phyloP scores from a whole-genome alignment of 768 basidiomycete genomes.

The Podaxis sp. region DNA sequence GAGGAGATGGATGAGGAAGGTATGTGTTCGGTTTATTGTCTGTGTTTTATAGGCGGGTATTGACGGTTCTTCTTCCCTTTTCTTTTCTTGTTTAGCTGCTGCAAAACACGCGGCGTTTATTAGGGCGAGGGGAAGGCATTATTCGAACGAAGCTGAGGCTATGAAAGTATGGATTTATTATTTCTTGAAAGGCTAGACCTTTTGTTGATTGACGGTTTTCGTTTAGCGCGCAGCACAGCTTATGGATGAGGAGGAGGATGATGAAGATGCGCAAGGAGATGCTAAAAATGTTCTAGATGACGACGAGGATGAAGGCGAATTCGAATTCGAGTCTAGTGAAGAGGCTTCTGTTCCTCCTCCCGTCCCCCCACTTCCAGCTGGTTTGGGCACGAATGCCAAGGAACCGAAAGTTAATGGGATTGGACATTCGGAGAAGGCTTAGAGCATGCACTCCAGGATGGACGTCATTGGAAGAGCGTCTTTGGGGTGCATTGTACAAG shows the following conservation, averaged over 20 bases:
- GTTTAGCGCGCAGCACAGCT: conserved; percentile 62
- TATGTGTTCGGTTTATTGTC: conserved; percentile 30
- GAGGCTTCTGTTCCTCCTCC: conserved; percentile 3
- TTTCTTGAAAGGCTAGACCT: not conserved
- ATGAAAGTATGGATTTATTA: conserved; percentile 69
- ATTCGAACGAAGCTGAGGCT: conserved; percentile 89
- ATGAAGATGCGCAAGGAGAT: conserved; percentile 31
- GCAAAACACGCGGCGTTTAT: conserved; percentile 83
- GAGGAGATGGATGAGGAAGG: conserved; percentile 92
- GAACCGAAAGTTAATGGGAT: conserved; percentile 30
- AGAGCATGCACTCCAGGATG: not conserved
- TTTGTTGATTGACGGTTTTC: conserved; percentile 10
- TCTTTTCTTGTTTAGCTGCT: conserved; percentile 47
- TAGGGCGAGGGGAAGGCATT: conserved; percentile 78
- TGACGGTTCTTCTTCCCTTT: not conserved
- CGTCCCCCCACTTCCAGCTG: conserved; percentile 8
- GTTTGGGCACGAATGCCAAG: not conserved
- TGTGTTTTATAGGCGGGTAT: not conserved
- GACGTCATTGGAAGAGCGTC: no score
- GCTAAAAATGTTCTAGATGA: conserved; percentile 24
- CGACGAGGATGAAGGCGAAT: conserved; percentile 21
- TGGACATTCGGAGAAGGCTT: conserved; percentile 12
- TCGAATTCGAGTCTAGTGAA: not conserved
- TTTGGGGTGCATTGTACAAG: no score
- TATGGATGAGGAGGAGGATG: conserved; percentile 66